Evolutionary conservation across 768 basidiomycete genomes (phyloP), one percentile per base, ranked within the genome.

Genomic region (Terana coerulea): DNA sequence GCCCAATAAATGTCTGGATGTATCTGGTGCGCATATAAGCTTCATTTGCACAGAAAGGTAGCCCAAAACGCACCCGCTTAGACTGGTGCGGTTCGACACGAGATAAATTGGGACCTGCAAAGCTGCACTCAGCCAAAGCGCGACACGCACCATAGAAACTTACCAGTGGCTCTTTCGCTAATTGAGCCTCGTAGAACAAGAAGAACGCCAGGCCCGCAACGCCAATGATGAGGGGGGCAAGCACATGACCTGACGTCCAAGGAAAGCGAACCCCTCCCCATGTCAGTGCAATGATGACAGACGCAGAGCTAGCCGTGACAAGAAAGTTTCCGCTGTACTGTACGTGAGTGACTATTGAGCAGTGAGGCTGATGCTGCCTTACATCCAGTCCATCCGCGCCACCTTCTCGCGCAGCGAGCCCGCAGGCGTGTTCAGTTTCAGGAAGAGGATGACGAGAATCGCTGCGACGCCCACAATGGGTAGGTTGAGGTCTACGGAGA

Each of bases 181-280:
- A 6, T 3, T 9, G 6, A 5, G 34, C 37, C 21, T 53, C 47
- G 35, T 53, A 53, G 7, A 48, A 3, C 19, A 53, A 3, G 22
- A 53, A 53, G 8, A 28, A 5, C 11, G 12, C 24, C 8, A 53
- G 46, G 17, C 71, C 69, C 15, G 58, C 46, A 5, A 64, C 14
- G 1, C 73, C 73, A 19, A 71, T 9, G n/a, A 69, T 52, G 15
- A 75, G 60, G 0, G 74, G 72, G 0, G 61, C 66, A 14, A 74
- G 59, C 7, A 70, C 63, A 12, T 57, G 59, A 12, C 47, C 60
- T 0, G 67, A 67, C 0, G 49, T 30, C 73, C 74, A 74, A 0
- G 67, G 31, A 56, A 67, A 72, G 4, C 53, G 37, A 26, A 68
- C 61, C 6, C 74, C 73, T 15, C 65, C 72, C 69, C 61, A 67